Evolutionary conservation across 73 alveolate genomes (phyloP).

Genomic region (Durusdinium trenchii): DNA sequence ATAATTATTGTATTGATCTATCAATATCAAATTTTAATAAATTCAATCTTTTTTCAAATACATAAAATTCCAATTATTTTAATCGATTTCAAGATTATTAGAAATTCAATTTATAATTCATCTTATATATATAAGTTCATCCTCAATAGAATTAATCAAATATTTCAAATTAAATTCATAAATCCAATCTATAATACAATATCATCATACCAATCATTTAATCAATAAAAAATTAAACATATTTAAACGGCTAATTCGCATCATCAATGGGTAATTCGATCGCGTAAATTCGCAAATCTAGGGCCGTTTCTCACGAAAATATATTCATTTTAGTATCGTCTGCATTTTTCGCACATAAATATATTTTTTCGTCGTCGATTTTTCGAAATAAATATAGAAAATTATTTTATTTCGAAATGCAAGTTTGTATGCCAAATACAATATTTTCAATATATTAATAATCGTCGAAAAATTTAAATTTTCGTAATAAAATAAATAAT

Average conservation of each 20-base stretch:
- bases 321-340: not conserved
- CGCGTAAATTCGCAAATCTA: not conserved
- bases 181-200: not conserved
- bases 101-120: too few species aligned
- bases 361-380: not conserved
- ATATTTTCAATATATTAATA: too few species aligned
- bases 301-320: not conserved
- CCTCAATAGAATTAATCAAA: not conserved
- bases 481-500: too few species aligned
- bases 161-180: not conserved
- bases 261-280: not conserved
- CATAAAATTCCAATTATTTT: too few species aligned
- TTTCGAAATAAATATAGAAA: too few species aligned
- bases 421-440: too few species aligned
- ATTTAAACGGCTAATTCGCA: not conserved
- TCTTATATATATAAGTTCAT: too few species aligned
- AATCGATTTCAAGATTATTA: too few species aligned
- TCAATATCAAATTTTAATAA: not conserved
- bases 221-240: not conserved
- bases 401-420: too few species aligned
- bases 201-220: not conserved
- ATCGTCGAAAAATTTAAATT: too few species aligned
- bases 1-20: too few species aligned
- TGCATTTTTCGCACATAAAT: not conserved
- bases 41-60: not conserved